These are phyloP conservation scores for Coemansia aciculifera DNA, from an alignment of 192 early-diverging fungal species.

Conservation along the genomic window DNA sequence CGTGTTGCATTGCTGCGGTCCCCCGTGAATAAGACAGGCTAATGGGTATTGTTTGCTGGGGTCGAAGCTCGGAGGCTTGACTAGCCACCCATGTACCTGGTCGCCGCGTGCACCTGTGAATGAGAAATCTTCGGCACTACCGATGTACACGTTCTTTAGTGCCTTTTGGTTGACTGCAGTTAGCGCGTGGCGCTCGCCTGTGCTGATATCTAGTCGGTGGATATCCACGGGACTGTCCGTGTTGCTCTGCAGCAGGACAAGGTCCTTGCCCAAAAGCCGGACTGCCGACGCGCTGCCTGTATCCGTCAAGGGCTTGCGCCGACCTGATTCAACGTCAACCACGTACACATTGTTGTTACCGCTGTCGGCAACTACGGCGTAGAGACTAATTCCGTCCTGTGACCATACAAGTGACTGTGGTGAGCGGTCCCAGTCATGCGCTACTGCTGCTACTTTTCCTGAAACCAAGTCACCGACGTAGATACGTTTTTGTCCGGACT, in stretches of 20 bases:
- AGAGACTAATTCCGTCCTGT: conserved; percentile 57
- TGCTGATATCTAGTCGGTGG: conserved; percentile 34
- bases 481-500: conserved; percentile 73
- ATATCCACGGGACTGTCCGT: conserved; percentile 42
- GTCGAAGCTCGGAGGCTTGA: conserved; percentile 65
- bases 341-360: conserved; percentile 58
- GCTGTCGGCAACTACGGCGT: conserved; percentile 62
- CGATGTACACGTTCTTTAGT: conserved; percentile 50
- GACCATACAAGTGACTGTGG: conserved; percentile 62
- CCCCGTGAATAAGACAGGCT: conserved; percentile 80
- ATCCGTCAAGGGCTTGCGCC: conserved; percentile 37
- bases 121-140: conserved; percentile 65
- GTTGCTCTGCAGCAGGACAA: conserved; percentile 48
- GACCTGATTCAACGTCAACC: conserved; percentile 29
- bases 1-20: conserved; percentile 71
- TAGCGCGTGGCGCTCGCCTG: conserved; percentile 33
- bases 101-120: conserved; percentile 65
- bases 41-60: conserved; percentile 64
- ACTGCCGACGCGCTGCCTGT: conserved; percentile 15
- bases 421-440: conserved; percentile 58
- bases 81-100: conserved; percentile 57
- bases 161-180: conserved; percentile 53
- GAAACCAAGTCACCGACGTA: conserved; percentile 47
- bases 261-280: conserved; percentile 13
- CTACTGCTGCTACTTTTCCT: conserved; percentile 13